These are phyloP conservation scores for Ophiostoma australiae DNA, from an alignment of 2,329 filamentous ascomycete species.

Conservation along the genomic window DNA sequence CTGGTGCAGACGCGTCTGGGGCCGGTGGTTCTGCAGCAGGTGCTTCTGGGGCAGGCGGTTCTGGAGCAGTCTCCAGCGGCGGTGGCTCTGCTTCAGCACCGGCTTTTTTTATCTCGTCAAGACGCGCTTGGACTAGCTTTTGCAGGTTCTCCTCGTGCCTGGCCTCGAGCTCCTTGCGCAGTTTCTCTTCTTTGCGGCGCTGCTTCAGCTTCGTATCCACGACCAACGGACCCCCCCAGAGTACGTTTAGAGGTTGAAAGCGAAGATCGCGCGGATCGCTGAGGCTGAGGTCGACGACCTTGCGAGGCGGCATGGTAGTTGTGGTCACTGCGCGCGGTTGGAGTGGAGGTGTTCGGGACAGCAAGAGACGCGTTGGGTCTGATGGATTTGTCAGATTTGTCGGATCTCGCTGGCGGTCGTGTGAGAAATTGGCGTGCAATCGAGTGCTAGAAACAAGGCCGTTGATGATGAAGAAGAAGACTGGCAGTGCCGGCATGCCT, in stretches of 20 bases:
- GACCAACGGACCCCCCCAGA: conserved; percentile 23
- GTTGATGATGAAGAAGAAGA: neutral
- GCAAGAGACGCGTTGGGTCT: neutral
- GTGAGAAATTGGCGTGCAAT: neutral
- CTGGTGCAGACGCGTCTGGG: neutral
- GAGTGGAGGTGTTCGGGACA: neutral
- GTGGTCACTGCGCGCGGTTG: neutral
- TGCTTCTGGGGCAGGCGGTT: neutral
- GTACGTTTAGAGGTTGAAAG: conserved; percentile 24
- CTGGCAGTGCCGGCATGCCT: neutral
- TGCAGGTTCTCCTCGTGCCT: conserved; percentile 15
- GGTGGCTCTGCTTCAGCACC: neutral
- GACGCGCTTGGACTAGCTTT: conserved; percentile 10
- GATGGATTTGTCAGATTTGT: neutral
- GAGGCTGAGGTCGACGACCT: conserved; percentile 14
- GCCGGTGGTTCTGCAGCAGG: neutral
- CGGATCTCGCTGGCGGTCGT: neutral
- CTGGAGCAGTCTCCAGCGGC: neutral
- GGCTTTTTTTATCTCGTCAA: neutral
- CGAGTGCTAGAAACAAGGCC: neutral
- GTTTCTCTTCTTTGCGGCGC: conserved; percentile 14
- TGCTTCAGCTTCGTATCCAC: conserved; percentile 20
- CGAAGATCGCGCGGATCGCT: conserved; percentile 20
- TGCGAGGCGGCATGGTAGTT: conserved; percentile 20
- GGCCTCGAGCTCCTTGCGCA: conserved; percentile 15